Conservation (phyloP, 2,329 filamentous ascomycete species). For the Macrophomina pseudophaseolina region DNA sequence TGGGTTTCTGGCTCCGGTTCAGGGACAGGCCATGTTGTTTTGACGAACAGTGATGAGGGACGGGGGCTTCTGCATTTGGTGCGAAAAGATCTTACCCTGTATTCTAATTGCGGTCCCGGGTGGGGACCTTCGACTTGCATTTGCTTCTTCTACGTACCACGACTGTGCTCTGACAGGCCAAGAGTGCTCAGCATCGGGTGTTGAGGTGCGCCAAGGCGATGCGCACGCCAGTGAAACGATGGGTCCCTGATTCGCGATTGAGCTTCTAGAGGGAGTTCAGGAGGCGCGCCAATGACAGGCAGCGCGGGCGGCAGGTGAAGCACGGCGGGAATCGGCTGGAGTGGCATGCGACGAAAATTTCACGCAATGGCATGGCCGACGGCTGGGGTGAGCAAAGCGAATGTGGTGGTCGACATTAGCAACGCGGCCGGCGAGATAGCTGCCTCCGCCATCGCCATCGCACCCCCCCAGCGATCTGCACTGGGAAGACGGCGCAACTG, state of each 20-base stretch:
- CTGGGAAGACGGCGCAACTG: constrained; percentile 10
- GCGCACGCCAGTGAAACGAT: neutral
- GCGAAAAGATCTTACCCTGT: constrained; percentile 25
- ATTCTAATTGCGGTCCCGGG: constrained; percentile 24
- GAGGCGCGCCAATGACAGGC: neutral
- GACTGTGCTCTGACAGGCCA: neutral
- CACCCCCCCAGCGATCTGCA: constrained; percentile 12
- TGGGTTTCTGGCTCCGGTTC: constrained; percentile 16
- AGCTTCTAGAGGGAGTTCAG: constrained; percentile 9
- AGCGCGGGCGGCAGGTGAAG: neutral
- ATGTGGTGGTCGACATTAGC: constrained; percentile 13
- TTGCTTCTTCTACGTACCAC: neutral
- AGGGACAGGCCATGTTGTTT: constrained; percentile 18
- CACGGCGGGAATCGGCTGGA: neutral
- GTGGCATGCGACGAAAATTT: neutral
- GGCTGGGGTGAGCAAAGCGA: constrained; percentile 1
- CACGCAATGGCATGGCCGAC: constrained; percentile 4
- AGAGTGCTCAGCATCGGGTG: neutral
- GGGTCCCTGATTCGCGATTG: neutral
- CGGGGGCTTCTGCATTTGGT: constrained; percentile 22
- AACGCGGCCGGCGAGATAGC: neutral
- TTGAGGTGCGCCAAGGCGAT: constrained; percentile 18
- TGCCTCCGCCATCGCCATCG: neutral
- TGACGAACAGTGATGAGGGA: constrained; percentile 25
- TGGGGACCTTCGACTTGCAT: constrained; percentile 15